Evolutionary conservation across 768 basidiomycete species (phyloP).

Genomic region (Lactifluus pinguis): DNA sequence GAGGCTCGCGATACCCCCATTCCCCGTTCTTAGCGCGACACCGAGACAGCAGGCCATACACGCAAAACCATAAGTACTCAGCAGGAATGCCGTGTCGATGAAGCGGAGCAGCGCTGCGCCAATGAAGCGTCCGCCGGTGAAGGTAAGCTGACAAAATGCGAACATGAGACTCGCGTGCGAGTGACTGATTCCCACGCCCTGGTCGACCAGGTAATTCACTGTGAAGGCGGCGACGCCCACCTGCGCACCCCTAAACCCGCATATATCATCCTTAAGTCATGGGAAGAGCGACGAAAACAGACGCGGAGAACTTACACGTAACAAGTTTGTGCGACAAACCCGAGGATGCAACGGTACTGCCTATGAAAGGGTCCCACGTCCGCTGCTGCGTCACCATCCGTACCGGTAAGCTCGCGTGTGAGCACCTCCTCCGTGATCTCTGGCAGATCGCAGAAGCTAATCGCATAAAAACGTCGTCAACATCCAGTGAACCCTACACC

Average conservation of each 20-base stretch:
- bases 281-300: background rate
- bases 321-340: constrained; percentile 62
- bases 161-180: constrained; percentile 53
- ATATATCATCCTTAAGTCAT: background rate
- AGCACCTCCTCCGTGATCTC: constrained; percentile 66
- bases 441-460: constrained; percentile 55
- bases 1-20: constrained; percentile 48
- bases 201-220: constrained; percentile 62
- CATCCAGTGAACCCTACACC: background rate
- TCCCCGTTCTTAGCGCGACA: constrained; percentile 42
- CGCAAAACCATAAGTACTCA: constrained; percentile 42
- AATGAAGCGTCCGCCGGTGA: constrained; percentile 56
- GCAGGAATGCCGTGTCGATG: constrained; percentile 55
- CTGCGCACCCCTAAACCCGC: constrained; percentile 44
- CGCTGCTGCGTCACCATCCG: constrained; percentile 28
- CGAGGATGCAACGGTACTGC: constrained; percentile 63
- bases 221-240: constrained; percentile 59
- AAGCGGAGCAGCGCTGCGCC: constrained; percentile 51
- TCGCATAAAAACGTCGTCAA: background rate
- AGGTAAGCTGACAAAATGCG: constrained; percentile 65
- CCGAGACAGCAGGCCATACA: constrained; percentile 47
- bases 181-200: constrained; percentile 43
- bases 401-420: constrained; percentile 37
- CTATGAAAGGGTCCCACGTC: constrained; percentile 52
- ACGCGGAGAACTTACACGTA: constrained; percentile 39